Percentiles rank a stretch among this genome's conserved stretches.
phyloP scores from a whole-genome alignment of 495 filamentous ascomycete species.

The Glutinoglossum americanum region DNA sequence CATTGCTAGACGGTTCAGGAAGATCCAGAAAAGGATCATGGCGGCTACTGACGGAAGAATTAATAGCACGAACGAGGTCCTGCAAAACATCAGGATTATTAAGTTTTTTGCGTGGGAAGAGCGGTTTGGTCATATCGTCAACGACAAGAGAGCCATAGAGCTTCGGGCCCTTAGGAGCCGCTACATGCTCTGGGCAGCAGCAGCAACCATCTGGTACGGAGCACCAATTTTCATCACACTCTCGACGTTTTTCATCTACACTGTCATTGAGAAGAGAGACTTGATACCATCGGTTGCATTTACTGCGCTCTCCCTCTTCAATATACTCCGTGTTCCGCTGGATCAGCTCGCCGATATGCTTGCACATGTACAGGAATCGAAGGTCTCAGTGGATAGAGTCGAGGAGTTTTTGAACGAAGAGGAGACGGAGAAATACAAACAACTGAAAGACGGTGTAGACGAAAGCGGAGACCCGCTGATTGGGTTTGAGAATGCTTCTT shows the following conservation, averaged over 20 bases:
- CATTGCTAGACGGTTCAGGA: constrained; percentile 65
- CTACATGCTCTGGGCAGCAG: constrained; percentile 79
- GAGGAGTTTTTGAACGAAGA: constrained; percentile 89
- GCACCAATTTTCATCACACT: constrained; percentile 90
- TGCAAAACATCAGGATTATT: constrained; percentile 97
- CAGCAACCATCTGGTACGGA: constrained; percentile 91
- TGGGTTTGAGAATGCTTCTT: constrained; percentile 63
- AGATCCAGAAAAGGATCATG: constrained; percentile 74
- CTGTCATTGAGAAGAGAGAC: constrained; percentile 69
- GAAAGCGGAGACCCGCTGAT: constrained; percentile 41
- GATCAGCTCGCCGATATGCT: constrained; percentile 98
- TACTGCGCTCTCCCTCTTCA: constrained; percentile 89
- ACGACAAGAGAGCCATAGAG: constrained; percentile 68
- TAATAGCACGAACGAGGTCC: constrained; percentile 85
- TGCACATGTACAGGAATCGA: constrained; percentile 91
- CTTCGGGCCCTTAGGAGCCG: constrained; percentile 53
- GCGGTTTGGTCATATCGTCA: constrained; percentile 66
- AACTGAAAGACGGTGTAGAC: constrained; percentile 45
- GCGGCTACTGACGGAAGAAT: constrained; percentile 91
- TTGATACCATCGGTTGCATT: constrained; percentile 89
- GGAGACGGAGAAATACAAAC: constrained; percentile 90
- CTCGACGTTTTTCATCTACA: constrained; percentile 85
- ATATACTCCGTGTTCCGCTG: constrained; percentile 77
- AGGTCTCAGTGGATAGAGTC: constrained; percentile 90
- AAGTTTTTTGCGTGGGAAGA: constrained; percentile 99